Evolutionary conservation across 257 asterid species (phyloP).

Genomic region (Eucommia ulmoides): DNA sequence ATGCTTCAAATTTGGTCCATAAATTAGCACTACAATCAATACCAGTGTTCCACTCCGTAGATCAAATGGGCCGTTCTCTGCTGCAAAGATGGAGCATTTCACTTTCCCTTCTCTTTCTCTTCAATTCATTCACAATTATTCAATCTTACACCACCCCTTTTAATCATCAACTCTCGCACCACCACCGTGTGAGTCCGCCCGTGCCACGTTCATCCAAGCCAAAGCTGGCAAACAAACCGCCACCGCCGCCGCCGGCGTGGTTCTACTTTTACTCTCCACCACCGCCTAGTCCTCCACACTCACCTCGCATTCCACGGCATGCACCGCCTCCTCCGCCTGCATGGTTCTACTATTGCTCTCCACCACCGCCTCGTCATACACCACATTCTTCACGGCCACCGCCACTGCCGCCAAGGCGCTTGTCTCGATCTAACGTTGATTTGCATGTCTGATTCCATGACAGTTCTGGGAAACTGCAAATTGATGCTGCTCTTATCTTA

Average conservation of each 20-base stretch:
- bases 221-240: too few species aligned
- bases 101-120: too few species aligned
- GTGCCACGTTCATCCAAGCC: background rate
- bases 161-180: background rate
- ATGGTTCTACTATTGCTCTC: background rate
- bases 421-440: background rate
- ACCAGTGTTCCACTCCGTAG: too few species aligned
- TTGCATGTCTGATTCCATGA: too few species aligned
- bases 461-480: too few species aligned
- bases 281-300: conserved; percentile 17
- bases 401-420: too few species aligned
- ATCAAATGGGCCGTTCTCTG: too few species aligned
- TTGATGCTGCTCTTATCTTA: background rate
- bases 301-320: conserved; percentile 3
- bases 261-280: conserved; percentile 28
- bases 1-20: too few species aligned
- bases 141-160: too few species aligned
- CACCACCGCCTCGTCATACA: background rate
- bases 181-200: background rate
- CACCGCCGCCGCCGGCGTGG: conserved; percentile 17
- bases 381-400: background rate
- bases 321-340: conserved; percentile 1
- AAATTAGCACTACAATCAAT: too few species aligned
- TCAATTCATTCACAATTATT: too few species aligned
- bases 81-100: too few species aligned